Base-by-base conservation (phyloP, 108 stramenopile genomes). In the Cyclotella baltica region DNA sequence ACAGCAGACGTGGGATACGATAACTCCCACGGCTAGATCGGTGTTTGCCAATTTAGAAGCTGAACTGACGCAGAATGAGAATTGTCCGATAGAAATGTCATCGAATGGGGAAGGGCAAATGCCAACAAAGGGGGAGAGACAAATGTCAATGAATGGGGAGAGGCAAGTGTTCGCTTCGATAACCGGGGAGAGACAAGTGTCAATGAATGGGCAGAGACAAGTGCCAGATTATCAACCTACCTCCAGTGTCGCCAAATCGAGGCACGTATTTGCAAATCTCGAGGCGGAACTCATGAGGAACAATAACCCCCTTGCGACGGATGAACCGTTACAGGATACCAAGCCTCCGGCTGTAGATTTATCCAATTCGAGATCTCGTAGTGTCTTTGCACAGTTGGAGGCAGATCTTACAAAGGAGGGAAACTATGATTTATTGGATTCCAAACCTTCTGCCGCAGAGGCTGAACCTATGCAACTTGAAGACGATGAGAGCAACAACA, bases 251-350 rank as follows among this genome's bases (percentile, higher is more conserved):
- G 16, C 46, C 46, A 47, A 47, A 16, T 47, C 46, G 10, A 10
- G 53, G n/a, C 5, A 25, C 8, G 23, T n/a, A 55, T 55, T 55
- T 55, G 53, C 53, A 6, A 55, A 55, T 55, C 53, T 43, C 40
- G 40, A 43, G 40, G 40, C 40, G 8, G 40, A 43, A 43, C 40
- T 43, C 13, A 8, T 43, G 13, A 13, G 10, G 13, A 43, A 43
- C 10, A 8, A 43, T 43, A 11, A 11, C 13, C 40, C 40, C 13
- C 40, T 43, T 13, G 8, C 40, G 40, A 43, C 40, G 10, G 13
- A 13, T 43, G 40, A 43, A 43, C 10, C 8, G 13, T 43, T 43
- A 43, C n/a, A n/a, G n/a, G 40, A 43, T 11, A 43, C 10, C 13
- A 43, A 43, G 40, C 40, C 40, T 8, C 8, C 10, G 40, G 40